phyloP scores from a whole-genome alignment of 1,284 basidiomycete genomes.

The Moniliophthora roreri region DNA sequence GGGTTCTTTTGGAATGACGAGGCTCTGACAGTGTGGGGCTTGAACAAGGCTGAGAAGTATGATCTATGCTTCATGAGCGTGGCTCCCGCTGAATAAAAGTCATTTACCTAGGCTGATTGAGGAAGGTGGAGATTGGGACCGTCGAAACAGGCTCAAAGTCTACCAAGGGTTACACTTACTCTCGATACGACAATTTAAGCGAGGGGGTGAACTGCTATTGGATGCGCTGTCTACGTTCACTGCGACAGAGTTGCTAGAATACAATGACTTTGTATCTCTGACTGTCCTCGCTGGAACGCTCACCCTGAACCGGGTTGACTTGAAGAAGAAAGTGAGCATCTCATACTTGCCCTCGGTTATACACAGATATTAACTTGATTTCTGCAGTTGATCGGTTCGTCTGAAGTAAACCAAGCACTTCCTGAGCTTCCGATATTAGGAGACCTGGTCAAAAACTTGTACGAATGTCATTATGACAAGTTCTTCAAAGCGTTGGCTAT shows the following conservation, averaged over 20 bases:
- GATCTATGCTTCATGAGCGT: constrained; percentile 26
- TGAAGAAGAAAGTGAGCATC: constrained; percentile 82
- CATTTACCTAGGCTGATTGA: constrained; percentile 73
- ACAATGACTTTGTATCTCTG: constrained; percentile 90
- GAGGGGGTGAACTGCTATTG: constrained; percentile 65
- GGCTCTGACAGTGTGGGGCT: constrained; percentile 69
- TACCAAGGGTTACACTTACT: constrained; percentile 88
- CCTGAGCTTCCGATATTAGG: constrained; percentile 71
- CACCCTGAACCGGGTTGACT: constrained; percentile 78
- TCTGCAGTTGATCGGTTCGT: constrained; percentile 30
- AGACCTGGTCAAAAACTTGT: constrained; percentile 75
- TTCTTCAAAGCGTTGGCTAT: constrained; percentile 89
- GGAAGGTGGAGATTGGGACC: constrained; percentile 97
- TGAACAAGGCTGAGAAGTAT: constrained; percentile 83
- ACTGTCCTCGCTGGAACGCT: constrained; percentile 83
- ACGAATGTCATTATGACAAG: constrained; percentile 92
- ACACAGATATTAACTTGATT: not conserved
- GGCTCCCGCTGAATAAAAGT: not conserved
- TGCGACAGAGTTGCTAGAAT: constrained; percentile 76
- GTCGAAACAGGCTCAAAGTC: constrained; percentile 94
- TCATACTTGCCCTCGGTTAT: not conserved
- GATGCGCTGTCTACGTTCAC: constrained; percentile 86
- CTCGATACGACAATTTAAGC: constrained; percentile 84
- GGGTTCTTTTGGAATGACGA: constrained; percentile 92
- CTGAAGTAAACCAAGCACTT: constrained; percentile 73